Base-by-base conservation (phyloP, 163 green algal genomes). In the Chlorella variabilis region DNA sequence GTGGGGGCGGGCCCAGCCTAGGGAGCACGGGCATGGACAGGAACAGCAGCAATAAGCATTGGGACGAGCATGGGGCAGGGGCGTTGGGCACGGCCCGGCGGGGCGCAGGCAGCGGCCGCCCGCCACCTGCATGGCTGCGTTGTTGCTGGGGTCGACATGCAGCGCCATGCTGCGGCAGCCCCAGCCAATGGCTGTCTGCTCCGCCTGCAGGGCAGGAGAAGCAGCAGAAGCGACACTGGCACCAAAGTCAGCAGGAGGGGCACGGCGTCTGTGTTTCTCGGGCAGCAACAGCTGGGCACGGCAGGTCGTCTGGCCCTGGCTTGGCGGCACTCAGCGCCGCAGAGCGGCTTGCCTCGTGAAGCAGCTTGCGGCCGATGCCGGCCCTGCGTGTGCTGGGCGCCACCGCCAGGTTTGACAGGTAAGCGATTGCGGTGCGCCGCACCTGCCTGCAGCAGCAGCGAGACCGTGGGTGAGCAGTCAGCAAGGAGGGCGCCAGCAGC, bases 371-470 rank as follows among this genome's bases (percentile, higher is more conserved):
- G 3, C 71, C 85, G 11, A 90, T 33, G 65, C 85, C 85, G 1
- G 21, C 36, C 21, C 85, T 45, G 33, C 78, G 71, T 15, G 41
- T 49, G n/a, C 29, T 63, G 29, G 85, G 73, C 61, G 56, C 70
- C 25, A 90, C 78, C 17, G 85, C 85, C 31, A 90, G 70, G 82
- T 90, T 90, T 59, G 33, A 70, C 27, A 90, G 74, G 66, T 90
- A 90, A 13, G 78, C 78, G 21, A 90, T 81, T 23, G 56, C 29
- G 13, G 15, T n/a, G 11, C 77, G 70, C 13, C 21, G 62, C 66
- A 80, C 67, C 18, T 77, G 33, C 73, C 74, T 84, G 67, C 62
- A 56, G 54, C 23, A 29, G 54, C 45, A 54, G 45, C 45, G 45
- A 15, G 11, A 15, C 11, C 15, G 45, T 54, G 45, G 45, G 45